These are phyloP conservation scores for Saccharomyces mikatae DNA, from an alignment of 805 yeast genomes.

Conservation along the genomic window DNA sequence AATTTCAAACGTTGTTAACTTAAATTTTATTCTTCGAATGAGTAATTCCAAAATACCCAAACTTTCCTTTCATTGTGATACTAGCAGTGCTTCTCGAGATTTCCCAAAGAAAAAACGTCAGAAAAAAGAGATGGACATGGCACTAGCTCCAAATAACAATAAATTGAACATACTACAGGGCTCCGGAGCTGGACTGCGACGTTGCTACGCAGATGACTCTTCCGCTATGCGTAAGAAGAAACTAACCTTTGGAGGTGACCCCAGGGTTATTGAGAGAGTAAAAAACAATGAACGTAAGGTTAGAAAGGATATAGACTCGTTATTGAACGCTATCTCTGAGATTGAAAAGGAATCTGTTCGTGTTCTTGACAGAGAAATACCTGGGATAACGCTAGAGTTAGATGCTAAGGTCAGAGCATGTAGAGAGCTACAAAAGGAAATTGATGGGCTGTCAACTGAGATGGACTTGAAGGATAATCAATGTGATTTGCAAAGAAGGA, in stretches of 20 bases:
- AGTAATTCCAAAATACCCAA: neutral
- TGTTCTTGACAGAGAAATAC: slow-evolving; percentile 16
- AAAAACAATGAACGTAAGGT: slow-evolving; percentile 28
- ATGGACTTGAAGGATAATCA: slow-evolving; percentile 15
- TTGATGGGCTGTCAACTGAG: slow-evolving; percentile 11
- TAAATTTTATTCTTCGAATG: neutral
- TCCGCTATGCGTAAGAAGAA: neutral
- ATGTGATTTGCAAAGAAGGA: slow-evolving; percentile 9
- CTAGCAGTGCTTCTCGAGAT: neutral
- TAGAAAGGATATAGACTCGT: slow-evolving; percentile 23
- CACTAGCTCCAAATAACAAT: neutral
- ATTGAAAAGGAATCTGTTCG: slow-evolving; percentile 20
- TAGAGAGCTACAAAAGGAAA: slow-evolving; percentile 17
- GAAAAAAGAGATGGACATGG: neutral
- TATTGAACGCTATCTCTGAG: slow-evolving; percentile 22
- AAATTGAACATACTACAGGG: neutral
- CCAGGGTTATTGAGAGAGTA: slow-evolving; percentile 25
- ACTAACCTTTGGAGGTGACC: slow-evolving; percentile 17
- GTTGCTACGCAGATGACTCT: neutral
- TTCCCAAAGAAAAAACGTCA: neutral
- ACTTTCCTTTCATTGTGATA: neutral
- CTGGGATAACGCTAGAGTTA: slow-evolving; percentile 20
- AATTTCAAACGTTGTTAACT: neutral
- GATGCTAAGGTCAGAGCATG: slow-evolving; percentile 17
- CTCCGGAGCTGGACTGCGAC: neutral